Percentiles rank a stretch among this genome's conserved stretches.
phyloP scores from a whole-genome alignment of 2,329 filamentous ascomycete species.

The Colletotrichum tropicicola region DNA sequence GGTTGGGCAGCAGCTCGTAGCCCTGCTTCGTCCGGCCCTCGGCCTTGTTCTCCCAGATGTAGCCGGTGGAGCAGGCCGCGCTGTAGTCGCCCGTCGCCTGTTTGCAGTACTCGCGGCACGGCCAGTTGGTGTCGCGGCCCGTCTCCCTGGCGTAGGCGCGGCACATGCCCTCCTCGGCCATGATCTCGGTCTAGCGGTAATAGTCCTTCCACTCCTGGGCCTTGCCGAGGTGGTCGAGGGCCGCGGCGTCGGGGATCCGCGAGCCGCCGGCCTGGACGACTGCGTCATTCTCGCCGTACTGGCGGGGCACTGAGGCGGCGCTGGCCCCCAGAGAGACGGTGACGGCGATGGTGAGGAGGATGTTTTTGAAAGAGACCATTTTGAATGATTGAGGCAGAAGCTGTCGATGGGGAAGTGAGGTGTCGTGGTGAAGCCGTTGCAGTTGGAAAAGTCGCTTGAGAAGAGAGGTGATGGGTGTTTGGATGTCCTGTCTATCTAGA shows the following conservation, averaged over 20 bases:
- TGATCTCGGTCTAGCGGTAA: not conserved
- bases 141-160: not conserved
- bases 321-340: not conserved
- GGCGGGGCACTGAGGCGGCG: not conserved
- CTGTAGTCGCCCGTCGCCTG: not conserved
- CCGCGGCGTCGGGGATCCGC: not conserved
- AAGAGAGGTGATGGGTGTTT: too few relatives aligned
- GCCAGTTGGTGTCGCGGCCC: not conserved
- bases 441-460: not conserved
- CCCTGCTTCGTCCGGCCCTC: not conserved
- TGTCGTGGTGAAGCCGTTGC: not conserved
- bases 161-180: conserved; percentile 7
- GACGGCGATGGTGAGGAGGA: not conserved
- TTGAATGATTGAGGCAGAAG: too few relatives aligned
- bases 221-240: not conserved
- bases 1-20: not conserved
- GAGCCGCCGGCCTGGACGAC: not conserved
- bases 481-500: too few relatives aligned
- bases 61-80: not conserved
- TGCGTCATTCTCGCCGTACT: not conserved
- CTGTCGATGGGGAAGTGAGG: not conserved
- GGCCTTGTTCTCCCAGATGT: not conserved
- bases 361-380: not conserved
- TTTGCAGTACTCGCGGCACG: not conserved
- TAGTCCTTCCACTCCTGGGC: not conserved